Conservation (phyloP, 2,329 filamentous ascomycete genomes). For the Colletotrichum horii region DNA sequence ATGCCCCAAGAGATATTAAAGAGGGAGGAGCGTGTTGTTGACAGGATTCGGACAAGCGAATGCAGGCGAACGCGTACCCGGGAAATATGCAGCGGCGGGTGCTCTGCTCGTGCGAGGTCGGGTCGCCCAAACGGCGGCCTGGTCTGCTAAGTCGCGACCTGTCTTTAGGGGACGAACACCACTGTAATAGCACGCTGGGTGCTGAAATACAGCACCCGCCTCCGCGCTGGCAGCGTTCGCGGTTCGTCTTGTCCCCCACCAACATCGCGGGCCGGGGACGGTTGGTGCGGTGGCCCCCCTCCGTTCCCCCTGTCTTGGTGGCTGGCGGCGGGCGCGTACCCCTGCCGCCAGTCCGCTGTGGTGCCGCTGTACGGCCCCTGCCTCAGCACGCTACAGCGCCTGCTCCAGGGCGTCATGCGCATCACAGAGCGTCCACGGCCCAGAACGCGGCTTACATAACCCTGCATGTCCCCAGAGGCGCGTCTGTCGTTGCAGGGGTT, state of each 20-base stretch:
- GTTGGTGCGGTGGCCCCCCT: not conserved
- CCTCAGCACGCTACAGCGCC: not conserved
- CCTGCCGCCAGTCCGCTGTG: not conserved
- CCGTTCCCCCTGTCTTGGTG: not conserved
- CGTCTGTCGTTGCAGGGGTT: conserved; percentile 10
- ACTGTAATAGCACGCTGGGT: not conserved
- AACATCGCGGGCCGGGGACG: not conserved
- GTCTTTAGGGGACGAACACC: not conserved
- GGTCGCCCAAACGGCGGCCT: not conserved
- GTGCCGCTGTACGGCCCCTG: not conserved
- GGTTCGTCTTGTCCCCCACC: not conserved
- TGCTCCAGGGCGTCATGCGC: not conserved
- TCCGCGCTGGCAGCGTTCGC: not conserved
- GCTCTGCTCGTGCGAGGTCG: not conserved
- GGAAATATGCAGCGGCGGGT: not conserved
- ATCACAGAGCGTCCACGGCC: no score
- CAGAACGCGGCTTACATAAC: conserved; percentile 16
- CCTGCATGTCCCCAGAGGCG: conserved; percentile 15
- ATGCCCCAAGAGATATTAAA: not conserved
- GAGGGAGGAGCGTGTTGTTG: conserved; percentile 5
- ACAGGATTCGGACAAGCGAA: not conserved
- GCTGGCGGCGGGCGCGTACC: conserved; percentile 17
- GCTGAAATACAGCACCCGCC: not conserved
- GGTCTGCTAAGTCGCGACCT: not conserved
- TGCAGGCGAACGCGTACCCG: not conserved